Evolutionary conservation across 106 monocot genomes (phyloP), one percentile per base, ranked within the genome.

Genomic region (Posidonia australis): DNA sequence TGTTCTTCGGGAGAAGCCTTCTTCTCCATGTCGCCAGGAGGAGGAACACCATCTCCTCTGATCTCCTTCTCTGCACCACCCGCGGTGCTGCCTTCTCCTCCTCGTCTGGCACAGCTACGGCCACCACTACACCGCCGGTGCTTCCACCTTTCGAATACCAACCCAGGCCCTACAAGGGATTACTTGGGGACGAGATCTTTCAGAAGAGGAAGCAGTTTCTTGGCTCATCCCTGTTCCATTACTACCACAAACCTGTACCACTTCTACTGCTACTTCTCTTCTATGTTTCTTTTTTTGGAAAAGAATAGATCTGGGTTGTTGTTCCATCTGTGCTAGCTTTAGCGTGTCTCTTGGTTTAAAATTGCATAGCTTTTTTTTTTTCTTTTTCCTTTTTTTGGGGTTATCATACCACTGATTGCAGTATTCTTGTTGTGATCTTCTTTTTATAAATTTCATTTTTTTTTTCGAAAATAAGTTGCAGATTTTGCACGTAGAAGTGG

Each of bases 161-260:
- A 68, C 84, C 90, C 4, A 62, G 64, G 63, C 84, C 94, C 24
- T 93, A 93, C 73, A 66, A 54, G 10, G 89, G 89, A 19, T 62
- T 81, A 43, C 47, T 22, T 13, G 86, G 62, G 26, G 89, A 81
- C 11, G 94, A 86, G 80, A 80, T 96, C 54, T 51, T 96, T 20
- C 64, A 57, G 65, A 96, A 96, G 78, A 52, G 94, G 26, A 80
- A 77, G 73, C 61, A 70, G 28, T 84, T 86, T 54, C 89, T 96
- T 29, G 87, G 94, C 4, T 82, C 94, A 5, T 96, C 94, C 2
- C 52, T 96, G 49, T 96, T 96, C 67, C 64, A 96, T 64, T 96
- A 87, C 76, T 96, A 90, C 80, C 77, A 90, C 59, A 90, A 86
- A 27, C 94, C 94, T 14, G 94, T 96, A 70, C 55, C 11, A 17